Evolutionary conservation across 2,329 filamentous ascomycete species (phyloP), one percentile per base, ranked within the genome.

Genomic region (Cryoendolithus antarcticus): DNA sequence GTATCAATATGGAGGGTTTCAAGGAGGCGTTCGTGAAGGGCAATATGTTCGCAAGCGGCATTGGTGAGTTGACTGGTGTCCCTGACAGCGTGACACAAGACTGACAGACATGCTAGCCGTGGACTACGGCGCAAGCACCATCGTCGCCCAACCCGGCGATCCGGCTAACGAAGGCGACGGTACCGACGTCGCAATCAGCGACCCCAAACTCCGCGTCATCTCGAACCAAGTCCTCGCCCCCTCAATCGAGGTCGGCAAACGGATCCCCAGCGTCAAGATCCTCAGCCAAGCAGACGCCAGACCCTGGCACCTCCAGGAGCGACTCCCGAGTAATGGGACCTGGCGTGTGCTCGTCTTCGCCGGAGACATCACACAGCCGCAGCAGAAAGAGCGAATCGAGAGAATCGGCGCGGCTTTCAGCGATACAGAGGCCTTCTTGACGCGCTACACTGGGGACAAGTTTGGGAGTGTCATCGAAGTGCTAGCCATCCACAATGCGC

Each of bases 321-420:
- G 62, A 6, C 62, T 81, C 12, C 65, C 61, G 30, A 67, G 64
- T n/a, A 70, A 77, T 48, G 75, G 76, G 2, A 63, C 69, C 1
- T 80, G 74, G 56, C 62, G 75, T 6, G 52, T 80, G 24, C 56
- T 80, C 1, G 59, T 83, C 2, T 82, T 84, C 46, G 67, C 74
- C 0, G 79, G 79, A 1, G 63, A 79, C 45, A 58, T 83, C 2
- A 57, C 62, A 2, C 46, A 61, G 0, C 9, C 59, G 0, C 38
- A 43, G 1, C 71, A 75, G 42, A 64, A 64, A 41, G 47, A 54
- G 0, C 62, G 66, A 3, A 59, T 76, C 3, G 54, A 68, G 19
- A 48, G 37, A 8, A 8, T 44, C 2, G 36, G 11, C 9, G 34
- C 34, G 8, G 29, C 27, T 7, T 29, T 28, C 7, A 12, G 27